Evolutionary conservation across 2,329 filamentous ascomycete species (phyloP).

Genomic region (Blumeriella jaapii): DNA sequence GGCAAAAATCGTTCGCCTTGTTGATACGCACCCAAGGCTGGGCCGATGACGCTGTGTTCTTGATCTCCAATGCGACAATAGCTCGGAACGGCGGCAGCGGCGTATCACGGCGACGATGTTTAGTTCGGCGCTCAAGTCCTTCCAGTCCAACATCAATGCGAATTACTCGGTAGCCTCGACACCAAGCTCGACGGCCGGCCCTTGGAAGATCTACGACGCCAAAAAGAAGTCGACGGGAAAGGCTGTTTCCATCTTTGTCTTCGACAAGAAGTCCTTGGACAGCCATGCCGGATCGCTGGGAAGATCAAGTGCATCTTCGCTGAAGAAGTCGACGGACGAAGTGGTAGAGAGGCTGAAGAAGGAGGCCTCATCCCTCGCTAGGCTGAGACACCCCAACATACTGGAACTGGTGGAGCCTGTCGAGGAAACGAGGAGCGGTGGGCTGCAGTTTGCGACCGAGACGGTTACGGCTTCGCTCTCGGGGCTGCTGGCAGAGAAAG

Average conservation of each 20-base stretch:
- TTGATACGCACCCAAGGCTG: too few relatives aligned
- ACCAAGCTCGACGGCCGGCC: constrained; percentile 70
- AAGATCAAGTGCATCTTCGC: constrained; percentile 50
- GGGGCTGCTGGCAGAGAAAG: constrained; percentile 73
- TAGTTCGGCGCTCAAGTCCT: constrained; percentile 75
- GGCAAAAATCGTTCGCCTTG: too few relatives aligned
- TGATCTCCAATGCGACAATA: constrained; percentile 5
- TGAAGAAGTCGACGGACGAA: constrained; percentile 78
- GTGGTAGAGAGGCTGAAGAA: constrained; percentile 84
- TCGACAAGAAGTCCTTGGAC: constrained; percentile 81
- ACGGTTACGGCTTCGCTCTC: constrained; percentile 81
- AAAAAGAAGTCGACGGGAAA: constrained; percentile 95
- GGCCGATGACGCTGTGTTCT: too few relatives aligned
- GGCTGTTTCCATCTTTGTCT: constrained; percentile 82
- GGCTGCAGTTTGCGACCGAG: constrained; percentile 92
- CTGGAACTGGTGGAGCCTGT: constrained; percentile 90
- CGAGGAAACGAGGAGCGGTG: constrained; percentile 83
- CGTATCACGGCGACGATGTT: constrained; percentile 16
- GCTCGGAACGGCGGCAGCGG: neutral
- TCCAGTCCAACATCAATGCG: constrained; percentile 81
- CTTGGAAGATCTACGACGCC: constrained; percentile 96
- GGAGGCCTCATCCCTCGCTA: constrained; percentile 79
- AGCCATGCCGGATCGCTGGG: constrained; percentile 50
- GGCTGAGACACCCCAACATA: constrained; percentile 81
- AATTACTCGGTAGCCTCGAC: constrained; percentile 77